phyloP scores from a whole-genome alignment of 805 yeast genomes.

The Yamadazyma paraphyllophila region DNA sequence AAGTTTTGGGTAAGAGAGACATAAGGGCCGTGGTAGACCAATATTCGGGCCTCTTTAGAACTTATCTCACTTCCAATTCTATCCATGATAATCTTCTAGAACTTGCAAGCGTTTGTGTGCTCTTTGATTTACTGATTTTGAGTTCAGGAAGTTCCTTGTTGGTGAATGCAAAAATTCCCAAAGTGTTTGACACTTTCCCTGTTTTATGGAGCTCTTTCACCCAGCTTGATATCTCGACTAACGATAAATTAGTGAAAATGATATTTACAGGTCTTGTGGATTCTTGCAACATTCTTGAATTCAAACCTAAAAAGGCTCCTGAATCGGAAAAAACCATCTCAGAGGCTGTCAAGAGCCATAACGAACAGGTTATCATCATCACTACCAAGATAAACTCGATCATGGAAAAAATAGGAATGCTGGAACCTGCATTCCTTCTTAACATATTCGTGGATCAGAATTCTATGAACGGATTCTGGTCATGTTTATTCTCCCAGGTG shows the following conservation, averaged over 20 bases:
- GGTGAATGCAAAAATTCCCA: slow-evolving; percentile 19
- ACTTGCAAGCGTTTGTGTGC: slow-evolving; percentile 22
- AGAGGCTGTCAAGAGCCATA: slow-evolving; percentile 28
- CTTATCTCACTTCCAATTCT: neutral
- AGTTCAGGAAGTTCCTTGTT: slow-evolving; percentile 26
- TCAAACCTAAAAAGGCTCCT: slow-evolving; percentile 9
- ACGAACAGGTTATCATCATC: slow-evolving; percentile 24
- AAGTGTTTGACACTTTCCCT: slow-evolving; percentile 33
- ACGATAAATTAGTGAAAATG: neutral
- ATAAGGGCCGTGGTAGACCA: slow-evolving; percentile 48
- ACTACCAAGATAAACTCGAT: slow-evolving; percentile 20
- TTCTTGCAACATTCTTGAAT: slow-evolving; percentile 9
- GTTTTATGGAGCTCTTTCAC: slow-evolving; percentile 23
- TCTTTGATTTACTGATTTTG: slow-evolving; percentile 45
- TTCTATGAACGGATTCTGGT: slow-evolving; percentile 66
- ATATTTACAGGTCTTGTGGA: slow-evolving; percentile 2
- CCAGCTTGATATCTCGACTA: slow-evolving; percentile 2
- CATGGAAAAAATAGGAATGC: slow-evolving; percentile 33
- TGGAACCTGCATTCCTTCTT: slow-evolving; percentile 25
- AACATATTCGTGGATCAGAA: slow-evolving; percentile 22
- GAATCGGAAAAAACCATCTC: slow-evolving; percentile 15
- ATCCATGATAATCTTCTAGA: neutral
- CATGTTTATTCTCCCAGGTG: slow-evolving; percentile 66
- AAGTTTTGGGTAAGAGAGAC: slow-evolving; percentile 39
- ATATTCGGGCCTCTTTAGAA: slow-evolving; percentile 26